Evolutionary conservation across 371 early-diverging fungal genomes (phyloP), one percentile per base, ranked within the genome.

Genomic region (Mortierella sp.): DNA sequence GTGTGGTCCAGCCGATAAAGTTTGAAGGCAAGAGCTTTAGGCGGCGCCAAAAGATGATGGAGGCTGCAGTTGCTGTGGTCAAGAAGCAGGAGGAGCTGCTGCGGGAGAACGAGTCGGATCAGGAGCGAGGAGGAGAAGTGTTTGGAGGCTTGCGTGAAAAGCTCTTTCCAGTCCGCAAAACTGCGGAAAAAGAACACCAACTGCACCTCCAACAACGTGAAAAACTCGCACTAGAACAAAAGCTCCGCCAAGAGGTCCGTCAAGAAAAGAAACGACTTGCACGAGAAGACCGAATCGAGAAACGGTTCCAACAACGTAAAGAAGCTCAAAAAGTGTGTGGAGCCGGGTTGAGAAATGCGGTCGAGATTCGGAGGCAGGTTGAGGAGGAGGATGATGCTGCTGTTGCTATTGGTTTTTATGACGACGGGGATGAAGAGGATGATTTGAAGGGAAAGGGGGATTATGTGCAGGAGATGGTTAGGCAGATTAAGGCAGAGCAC

Each of bases 31-130:
- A 52, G 19, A 28, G 31, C 2, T 74, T 42, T 31, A 57, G 60
- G 47, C 60, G 52, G 19, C 65, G 38, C 10, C 34, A 68, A 54
- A 47, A 70, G 50, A 76, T 76, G 76, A 70, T 75, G 38, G 45
- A 48, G n/a, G 76, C 70, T 14, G 70, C n/a, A 14, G 52, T 11
- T 50, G 54, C 42, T 14, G 47, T 52, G 26, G 48, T 38, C 28
- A 42, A 52, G 16, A 75, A 63, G 16, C 31, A 47, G 3, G 50
- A 72, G 52, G 28, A 50, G 42, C 42, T 38, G 5, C 42, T 2
- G 21, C 13, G 21, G 52, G 1, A 54, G 55, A 21, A 44, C 34
- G 48, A 16, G 3, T 14, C 24, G 57, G 57, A n/a, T n/a, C 24
- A 55, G 8, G 57, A 0, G 9, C 9, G 7, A 55, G 58, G 58